Conservation (phyloP, 192 early-diverging fungal genomes). For the Coemansia sp. region DNA sequence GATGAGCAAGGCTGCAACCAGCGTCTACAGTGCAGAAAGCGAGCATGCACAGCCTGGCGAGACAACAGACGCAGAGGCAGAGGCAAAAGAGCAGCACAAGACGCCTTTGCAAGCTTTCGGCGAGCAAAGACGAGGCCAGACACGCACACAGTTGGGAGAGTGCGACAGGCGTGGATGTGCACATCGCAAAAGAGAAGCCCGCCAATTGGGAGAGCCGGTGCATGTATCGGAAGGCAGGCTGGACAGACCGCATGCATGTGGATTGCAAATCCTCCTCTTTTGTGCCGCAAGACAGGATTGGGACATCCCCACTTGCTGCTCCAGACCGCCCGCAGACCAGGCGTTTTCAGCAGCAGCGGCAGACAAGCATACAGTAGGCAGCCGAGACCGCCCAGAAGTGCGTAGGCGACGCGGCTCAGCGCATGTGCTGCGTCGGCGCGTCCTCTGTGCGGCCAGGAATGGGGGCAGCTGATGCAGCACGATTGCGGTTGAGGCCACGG, state of each 20-base stretch:
- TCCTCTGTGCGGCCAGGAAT: too few species aligned
- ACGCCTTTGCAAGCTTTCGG: neutral
- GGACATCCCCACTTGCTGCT: neutral
- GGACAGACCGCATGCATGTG: slow-evolving; percentile 47
- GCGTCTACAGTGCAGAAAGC: neutral
- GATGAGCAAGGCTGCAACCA: neutral
- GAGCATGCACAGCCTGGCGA: neutral
- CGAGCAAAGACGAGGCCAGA: neutral
- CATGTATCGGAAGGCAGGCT: slow-evolving; percentile 19
- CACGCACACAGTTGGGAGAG: neutral
- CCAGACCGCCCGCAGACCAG: neutral
- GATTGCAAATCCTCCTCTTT: slow-evolving; percentile 43
- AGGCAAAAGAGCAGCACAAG: neutral
- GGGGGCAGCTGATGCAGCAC: neutral
- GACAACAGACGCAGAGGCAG: neutral
- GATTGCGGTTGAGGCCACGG: neutral
- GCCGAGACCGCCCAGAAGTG: too few species aligned
- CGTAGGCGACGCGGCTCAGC: too few species aligned
- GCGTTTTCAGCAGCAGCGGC: neutral
- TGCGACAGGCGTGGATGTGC: neutral
- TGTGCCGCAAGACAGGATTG: slow-evolving; percentile 3
- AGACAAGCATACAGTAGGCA: neutral
- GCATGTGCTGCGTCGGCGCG: too few species aligned
- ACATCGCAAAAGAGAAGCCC: neutral
- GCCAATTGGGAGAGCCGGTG: slow-evolving; percentile 12